Conservation (phyloP, 768 basidiomycete species). For the Leccinum fibrillosum region DNA sequence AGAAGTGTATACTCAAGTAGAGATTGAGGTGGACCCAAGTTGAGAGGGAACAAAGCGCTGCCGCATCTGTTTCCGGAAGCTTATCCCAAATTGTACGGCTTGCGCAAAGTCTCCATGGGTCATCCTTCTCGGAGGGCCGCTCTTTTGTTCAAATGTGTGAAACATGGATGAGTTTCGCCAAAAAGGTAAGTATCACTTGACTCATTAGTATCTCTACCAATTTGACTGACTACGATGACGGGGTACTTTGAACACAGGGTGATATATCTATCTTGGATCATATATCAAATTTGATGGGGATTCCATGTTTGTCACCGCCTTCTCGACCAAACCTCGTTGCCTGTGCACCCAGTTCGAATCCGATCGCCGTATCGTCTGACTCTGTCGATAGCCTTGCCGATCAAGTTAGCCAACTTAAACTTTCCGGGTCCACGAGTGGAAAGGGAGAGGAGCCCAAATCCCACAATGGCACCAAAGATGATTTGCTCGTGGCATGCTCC, state of each 20-base stretch:
- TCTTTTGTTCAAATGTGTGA: constrained; percentile 66
- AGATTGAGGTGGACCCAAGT: constrained; percentile 30
- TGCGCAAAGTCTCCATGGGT: constrained; percentile 36
- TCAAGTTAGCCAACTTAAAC: constrained; percentile 19
- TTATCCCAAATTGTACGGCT: constrained; percentile 45
- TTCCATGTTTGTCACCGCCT: constrained; percentile 5
- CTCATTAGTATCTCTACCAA: background rate
- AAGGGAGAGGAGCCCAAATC: background rate
- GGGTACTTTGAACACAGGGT: constrained; percentile 31
- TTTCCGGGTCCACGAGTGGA: constrained; percentile 10
- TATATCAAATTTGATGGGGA: constrained; percentile 42
- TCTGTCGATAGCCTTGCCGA: constrained; percentile 18
- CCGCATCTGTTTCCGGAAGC: constrained; percentile 38
- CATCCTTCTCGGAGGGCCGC: constrained; percentile 44
- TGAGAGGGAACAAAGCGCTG: background rate
- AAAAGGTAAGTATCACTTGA: constrained; percentile 43
- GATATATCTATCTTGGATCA: constrained; percentile 47
- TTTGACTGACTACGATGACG: background rate
- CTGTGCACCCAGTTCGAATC: background rate
- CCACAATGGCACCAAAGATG: constrained; percentile 4
- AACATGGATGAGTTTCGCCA: constrained; percentile 67
- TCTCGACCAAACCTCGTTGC: background rate
- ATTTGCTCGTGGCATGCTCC: constrained; percentile 35
- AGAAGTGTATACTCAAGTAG: constrained; percentile 36
- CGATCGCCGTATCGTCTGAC: background rate